phyloP scores from a whole-genome alignment of 345 rosid species.

The Luvunga scandens region DNA sequence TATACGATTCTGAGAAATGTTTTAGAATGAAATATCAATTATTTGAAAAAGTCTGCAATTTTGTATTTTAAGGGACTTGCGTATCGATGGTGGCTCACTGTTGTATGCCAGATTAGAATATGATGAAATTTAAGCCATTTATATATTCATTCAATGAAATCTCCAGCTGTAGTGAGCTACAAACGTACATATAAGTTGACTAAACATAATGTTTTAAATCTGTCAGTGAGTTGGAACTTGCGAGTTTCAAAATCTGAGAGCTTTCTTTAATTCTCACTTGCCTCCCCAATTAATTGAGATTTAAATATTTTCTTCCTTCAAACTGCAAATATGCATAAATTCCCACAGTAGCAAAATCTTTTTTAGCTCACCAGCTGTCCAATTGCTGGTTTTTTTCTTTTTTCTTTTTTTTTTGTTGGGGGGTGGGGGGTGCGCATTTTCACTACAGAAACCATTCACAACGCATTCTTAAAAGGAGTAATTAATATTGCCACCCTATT shows the following conservation, averaged over 20 bases:
- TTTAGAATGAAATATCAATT: neutral
- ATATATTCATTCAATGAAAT: constrained; percentile 22
- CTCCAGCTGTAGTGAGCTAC: constrained; percentile 58
- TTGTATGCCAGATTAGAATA: constrained; percentile 38
- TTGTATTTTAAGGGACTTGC: constrained; percentile 13
- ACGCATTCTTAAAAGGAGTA: neutral
- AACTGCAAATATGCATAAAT: neutral
- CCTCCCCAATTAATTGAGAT: no score
- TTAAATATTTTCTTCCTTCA: neutral
- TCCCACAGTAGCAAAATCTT: neutral
- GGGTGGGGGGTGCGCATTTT: neutral
- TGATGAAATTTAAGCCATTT: constrained; percentile 16
- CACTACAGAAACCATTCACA: neutral
- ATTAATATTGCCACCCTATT: neutral
- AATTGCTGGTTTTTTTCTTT: neutral
- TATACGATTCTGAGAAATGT: constrained; percentile 10
- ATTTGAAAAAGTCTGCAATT: neutral
- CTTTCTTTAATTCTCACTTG: neutral
- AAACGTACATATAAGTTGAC: constrained; percentile 28
- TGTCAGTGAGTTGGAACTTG: constrained; percentile 43
- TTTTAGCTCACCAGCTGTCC: neutral
- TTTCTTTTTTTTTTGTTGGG: no score
- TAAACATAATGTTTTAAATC: constrained; percentile 18
- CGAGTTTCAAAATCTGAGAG: constrained; percentile 15
- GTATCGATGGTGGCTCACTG: constrained; percentile 27